Percentiles rank a stretch among this genome's conserved stretches.
Conservation (phyloP, 371 early-diverging fungal genomes). For the Fennellomyces sp. region DNA sequence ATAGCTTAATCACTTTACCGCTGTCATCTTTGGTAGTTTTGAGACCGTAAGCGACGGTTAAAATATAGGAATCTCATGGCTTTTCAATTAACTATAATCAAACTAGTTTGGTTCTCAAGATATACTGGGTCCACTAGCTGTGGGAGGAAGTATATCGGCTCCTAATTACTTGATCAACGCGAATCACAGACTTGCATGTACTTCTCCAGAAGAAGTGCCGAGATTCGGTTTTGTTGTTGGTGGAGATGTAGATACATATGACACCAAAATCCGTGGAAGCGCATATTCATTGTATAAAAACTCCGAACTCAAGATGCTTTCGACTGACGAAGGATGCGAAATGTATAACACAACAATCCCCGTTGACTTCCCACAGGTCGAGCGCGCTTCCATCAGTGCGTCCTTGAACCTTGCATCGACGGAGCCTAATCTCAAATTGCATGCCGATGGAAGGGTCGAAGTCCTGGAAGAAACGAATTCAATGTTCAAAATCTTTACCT, state of each 20-base stretch:
- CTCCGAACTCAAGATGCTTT: slow-evolving; percentile 18
- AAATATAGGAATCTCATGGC: background rate
- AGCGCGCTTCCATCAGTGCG: background rate
- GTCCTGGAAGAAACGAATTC: background rate
- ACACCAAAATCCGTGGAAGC: background rate
- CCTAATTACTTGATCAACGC: slow-evolving; percentile 18
- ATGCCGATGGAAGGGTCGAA: background rate
- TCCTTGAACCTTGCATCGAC: background rate
- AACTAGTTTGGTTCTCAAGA: slow-evolving; percentile 10
- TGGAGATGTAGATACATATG: background rate
- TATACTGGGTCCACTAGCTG: slow-evolving; percentile 23
- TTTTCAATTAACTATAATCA: background rate
- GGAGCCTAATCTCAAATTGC: background rate
- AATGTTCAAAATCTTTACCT: background rate
- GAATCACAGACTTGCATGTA: slow-evolving; percentile 4
- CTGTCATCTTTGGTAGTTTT: slow-evolving; percentile 27
- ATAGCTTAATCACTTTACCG: slow-evolving; percentile 15
- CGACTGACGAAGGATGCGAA: background rate
- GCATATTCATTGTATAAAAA: no score
- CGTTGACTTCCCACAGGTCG: background rate
- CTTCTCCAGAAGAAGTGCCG: background rate
- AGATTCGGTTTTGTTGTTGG: slow-evolving; percentile 17
- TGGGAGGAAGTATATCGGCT: slow-evolving; percentile 13
- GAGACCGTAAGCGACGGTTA: background rate
- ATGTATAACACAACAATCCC: background rate